Evolutionary conservation across 2,329 filamentous ascomycete species (phyloP), one percentile per base, ranked within the genome.

Genomic region (Scolecobasidium constrictum): DNA sequence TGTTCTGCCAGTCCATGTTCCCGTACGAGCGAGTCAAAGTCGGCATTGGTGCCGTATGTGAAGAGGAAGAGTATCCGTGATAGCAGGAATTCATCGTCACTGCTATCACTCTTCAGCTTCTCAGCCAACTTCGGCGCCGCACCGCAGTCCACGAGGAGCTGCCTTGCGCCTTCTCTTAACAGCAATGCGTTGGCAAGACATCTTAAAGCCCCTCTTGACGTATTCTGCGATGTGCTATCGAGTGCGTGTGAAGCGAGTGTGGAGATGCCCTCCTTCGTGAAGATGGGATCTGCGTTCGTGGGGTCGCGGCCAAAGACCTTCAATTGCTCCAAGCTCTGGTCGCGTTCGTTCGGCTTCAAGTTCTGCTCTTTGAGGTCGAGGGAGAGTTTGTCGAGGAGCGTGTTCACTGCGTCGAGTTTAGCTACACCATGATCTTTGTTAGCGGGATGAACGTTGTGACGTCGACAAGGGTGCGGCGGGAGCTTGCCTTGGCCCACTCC

Each of bases 181-280:
- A 93, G 68, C 54, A 95, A 66, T 6, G 86, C 79, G 61, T 96
- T 96, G 52, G 86, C 88, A 38, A 96, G 63, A 52, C 86, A 88
- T 52, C 86, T 76, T 31, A 94, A 67, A 1, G 79, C 88, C 55
- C 87, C 84, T 45, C 80, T 77, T 2, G 83, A 82, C 1, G 52
- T 52, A 15, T 81, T 78, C 6, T 72, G 71, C 21, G 66, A 65
- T 3, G 75, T 78, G 19, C 72, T 65, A 39, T 84, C 72, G 53
- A 94, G 85, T 3, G 81, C 83, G 67, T 90, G 81, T 40, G 68
- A 73, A 21, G 77, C 71, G 35, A 96, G 68, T 36, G 77, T 82
- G 46, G 74, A 68, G 39, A 95, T 81, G 12, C 86, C 86, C 50
- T 81, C 68, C 60, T 76, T 73, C n/a, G 83, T 82, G 62, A 92